Percentiles rank a stretch among this genome's conserved stretches.
Conservation (phyloP, 139 green algal genomes). For the Prasinococcaceae sp. region DNA sequence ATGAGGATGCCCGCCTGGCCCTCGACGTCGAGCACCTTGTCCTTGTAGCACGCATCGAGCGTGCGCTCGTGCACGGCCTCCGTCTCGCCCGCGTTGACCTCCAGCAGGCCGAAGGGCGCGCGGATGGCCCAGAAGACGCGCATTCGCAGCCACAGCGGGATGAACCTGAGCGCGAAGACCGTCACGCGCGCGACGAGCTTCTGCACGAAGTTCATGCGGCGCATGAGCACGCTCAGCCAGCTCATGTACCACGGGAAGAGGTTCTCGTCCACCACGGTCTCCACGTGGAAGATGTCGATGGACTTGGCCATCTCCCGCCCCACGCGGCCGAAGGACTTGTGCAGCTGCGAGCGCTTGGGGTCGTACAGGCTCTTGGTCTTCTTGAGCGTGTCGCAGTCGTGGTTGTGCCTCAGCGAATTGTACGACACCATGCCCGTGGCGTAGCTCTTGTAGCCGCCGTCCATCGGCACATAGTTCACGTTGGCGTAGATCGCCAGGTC, state of each 20-base stretch:
- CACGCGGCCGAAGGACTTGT: constrained; percentile 25
- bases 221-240: constrained; percentile 1
- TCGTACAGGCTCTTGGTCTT: constrained; percentile 21
- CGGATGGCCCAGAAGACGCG: constrained; percentile 16
- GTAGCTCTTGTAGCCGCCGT: constrained; percentile 31
- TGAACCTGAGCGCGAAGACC: not conserved
- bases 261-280: constrained; percentile 27
- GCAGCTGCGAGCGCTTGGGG: constrained; percentile 10
- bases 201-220: constrained; percentile 3
- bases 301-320: constrained; percentile 25
- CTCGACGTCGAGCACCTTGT: constrained; percentile 27
- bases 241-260: constrained; percentile 5
- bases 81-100: constrained; percentile 22
- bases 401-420: constrained; percentile 21
- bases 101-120: constrained; percentile 19
- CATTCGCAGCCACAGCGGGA: constrained; percentile 19
- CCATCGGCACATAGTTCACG: constrained; percentile 28
- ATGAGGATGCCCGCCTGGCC: constrained; percentile 29
- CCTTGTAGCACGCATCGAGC: constrained; percentile 14
- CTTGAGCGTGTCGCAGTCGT: constrained; percentile 24
- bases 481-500: constrained; percentile 28
- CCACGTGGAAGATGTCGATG: constrained; percentile 21
- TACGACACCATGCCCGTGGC: constrained; percentile 25
- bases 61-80: constrained; percentile 21
- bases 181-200: not conserved